Base-by-base conservation (phyloP, 768 basidiomycete species). In the Pholiota conissans region DNA sequence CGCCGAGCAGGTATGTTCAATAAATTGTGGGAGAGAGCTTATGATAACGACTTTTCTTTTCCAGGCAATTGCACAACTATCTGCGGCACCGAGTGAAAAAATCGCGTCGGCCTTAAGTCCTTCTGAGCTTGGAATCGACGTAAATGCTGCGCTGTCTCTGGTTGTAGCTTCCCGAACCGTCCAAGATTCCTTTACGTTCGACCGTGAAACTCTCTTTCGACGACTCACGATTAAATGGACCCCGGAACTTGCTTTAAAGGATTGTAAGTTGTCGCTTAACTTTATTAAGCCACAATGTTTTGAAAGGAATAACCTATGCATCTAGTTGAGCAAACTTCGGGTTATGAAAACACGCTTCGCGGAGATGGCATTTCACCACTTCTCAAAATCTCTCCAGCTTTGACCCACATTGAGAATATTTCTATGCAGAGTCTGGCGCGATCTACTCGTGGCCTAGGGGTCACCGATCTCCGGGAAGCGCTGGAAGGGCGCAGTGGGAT, bases 401-500 rank as follows among this genome's bases (percentile, higher is more conserved):
- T 96, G 60, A 96, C 95, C 91, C 87, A 91, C 62, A 90, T 91
- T 52, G 91, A 95, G 65, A 96, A 96, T 69, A 77, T 92, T 30
- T 96, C 95, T 5, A 77, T 93, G 55, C 90, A 91, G 68, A 93
- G 91, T 66, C 73, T 96, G 56, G 83, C 89, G 18, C 83, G 91
- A 55, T 90, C 91, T 3, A 84, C 84, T 2, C 82, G 89, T 57
- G 88, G 89, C 0, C 86, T 96, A 14, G 95, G 94, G 22, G 93
- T 96, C 22, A 86, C 84, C 1, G 93, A 95, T 67, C 79, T 97
- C 29, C 81, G 93, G 52, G 93, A 95, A 63, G 95, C 95, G 3
- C 74, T 97, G 3, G 91, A 93, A 74, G 92, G 92, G 20, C 84
- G 91, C 37, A 85, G 83, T 63, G 90, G 89, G 66, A 84, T 90